phyloP scores from a whole-genome alignment of 1,284 basidiomycete genomes.

The Gomphus bonarii region DNA sequence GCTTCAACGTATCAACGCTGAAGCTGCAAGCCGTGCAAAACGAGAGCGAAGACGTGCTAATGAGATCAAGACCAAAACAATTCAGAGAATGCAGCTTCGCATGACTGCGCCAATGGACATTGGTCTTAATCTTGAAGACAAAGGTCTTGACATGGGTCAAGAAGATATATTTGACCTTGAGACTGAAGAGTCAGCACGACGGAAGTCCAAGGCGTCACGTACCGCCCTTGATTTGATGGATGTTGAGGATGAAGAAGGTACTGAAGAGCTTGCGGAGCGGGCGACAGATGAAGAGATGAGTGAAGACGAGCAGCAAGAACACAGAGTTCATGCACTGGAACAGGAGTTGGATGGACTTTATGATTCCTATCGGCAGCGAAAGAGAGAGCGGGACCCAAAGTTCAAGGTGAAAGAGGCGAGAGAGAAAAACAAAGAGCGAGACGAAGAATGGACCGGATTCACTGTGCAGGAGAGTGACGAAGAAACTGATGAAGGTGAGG shows the following conservation, averaged over 20 bases:
- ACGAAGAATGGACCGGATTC: constrained; percentile 73
- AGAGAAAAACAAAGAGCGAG: constrained; percentile 60
- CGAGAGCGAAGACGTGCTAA: constrained; percentile 83
- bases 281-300: constrained; percentile 27
- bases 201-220: constrained; percentile 32
- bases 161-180: constrained; percentile 84
- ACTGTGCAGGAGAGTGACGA: constrained; percentile 24
- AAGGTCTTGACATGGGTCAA: constrained; percentile 56
- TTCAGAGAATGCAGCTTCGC: constrained; percentile 93
- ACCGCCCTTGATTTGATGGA: constrained; percentile 37
- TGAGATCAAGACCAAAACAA: constrained; percentile 79
- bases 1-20: constrained; percentile 79
- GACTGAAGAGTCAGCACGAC: constrained; percentile 42
- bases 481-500: constrained; percentile 36
- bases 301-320: constrained; percentile 62
- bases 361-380: constrained; percentile 74
- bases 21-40: constrained; percentile 64
- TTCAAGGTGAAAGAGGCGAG: constrained; percentile 81
- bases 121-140: constrained; percentile 80
- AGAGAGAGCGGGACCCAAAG: constrained; percentile 84
- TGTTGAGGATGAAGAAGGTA: constrained; percentile 31
- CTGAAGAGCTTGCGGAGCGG: constrained; percentile 29
- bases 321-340: constrained; percentile 61
- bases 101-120: constrained; percentile 97
- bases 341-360: constrained; percentile 84